Percentiles rank a stretch among this genome's conserved stretches.
Evolutionary conservation across 495 filamentous ascomycete species (phyloP).

Genomic region (Talaromyces adpressus): DNA sequence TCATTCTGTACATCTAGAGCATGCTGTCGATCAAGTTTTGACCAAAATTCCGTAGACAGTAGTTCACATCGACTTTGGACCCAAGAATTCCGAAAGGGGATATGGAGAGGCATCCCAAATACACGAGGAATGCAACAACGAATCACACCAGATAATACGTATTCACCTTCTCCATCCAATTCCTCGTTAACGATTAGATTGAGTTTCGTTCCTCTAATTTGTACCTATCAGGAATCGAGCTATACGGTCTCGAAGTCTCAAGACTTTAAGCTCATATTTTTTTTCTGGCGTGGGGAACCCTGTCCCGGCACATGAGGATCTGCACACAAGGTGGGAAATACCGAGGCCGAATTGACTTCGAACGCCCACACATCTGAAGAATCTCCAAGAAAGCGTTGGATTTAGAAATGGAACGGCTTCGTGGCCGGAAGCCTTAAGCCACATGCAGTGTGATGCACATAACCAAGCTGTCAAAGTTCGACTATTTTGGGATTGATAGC

Average conservation of each 20-base stretch:
- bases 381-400: no score
- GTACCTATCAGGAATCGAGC: background rate
- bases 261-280: background rate
- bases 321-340: background rate
- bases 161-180: background rate
- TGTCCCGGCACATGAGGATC: background rate
- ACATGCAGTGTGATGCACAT: no score
- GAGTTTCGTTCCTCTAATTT: background rate
- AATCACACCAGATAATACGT: background rate
- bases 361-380: background rate
- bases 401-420: no score
- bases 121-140: background rate
- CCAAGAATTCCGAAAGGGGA: background rate
- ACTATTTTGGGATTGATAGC: no score
- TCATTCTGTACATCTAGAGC: background rate
- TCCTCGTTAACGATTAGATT: background rate
- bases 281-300: background rate
- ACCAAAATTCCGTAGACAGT: background rate
- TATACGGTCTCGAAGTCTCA: background rate
- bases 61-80: background rate
- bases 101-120: background rate
- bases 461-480: no score
- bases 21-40: background rate
- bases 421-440: no score
- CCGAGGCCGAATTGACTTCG: background rate